These are phyloP conservation scores for Volvox carteri DNA, from an alignment of 163 green algal genomes.

Conservation along the genomic window DNA sequence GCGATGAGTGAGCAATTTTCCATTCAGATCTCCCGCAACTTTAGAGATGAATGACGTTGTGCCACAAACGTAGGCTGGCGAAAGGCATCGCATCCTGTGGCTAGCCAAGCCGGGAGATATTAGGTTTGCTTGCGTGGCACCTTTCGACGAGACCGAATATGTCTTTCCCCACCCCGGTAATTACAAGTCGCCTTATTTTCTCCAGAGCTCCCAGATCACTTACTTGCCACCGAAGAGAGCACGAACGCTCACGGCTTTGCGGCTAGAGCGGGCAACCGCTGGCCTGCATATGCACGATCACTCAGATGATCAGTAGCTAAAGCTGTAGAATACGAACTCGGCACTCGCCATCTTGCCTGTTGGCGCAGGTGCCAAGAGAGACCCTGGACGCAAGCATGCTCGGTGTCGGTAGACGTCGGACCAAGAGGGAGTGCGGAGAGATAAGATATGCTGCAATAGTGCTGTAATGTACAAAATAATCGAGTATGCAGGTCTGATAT, in stretches of 20 bases:
- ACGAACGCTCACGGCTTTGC: neutral
- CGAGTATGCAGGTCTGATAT: too few species aligned
- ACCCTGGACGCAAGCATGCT: neutral
- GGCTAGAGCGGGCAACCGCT: neutral
- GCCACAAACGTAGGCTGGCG: too few species aligned
- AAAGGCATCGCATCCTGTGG: neutral
- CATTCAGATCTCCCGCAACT: too few species aligned
- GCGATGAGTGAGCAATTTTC: too few species aligned
- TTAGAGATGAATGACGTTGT: too few species aligned
- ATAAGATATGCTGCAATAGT: too few species aligned
- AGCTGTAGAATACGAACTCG: neutral
- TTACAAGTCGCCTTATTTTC: too few species aligned
- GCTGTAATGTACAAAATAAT: too few species aligned
- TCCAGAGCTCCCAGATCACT: neutral
- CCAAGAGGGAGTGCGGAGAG: too few species aligned
- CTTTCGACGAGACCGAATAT: neutral
- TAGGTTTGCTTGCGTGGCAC: constrained; percentile 6
- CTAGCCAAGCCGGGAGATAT: neutral
- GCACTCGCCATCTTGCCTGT: neutral
- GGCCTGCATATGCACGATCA: constrained; percentile 17
- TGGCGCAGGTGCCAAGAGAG: neutral
- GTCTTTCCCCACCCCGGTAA: neutral
- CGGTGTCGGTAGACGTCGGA: neutral
- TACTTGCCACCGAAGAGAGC: constrained; percentile 17
- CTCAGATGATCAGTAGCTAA: too few species aligned